Evolutionary conservation across 495 filamentous ascomycete species (phyloP).

Genomic region (Tuber melanosporum): DNA sequence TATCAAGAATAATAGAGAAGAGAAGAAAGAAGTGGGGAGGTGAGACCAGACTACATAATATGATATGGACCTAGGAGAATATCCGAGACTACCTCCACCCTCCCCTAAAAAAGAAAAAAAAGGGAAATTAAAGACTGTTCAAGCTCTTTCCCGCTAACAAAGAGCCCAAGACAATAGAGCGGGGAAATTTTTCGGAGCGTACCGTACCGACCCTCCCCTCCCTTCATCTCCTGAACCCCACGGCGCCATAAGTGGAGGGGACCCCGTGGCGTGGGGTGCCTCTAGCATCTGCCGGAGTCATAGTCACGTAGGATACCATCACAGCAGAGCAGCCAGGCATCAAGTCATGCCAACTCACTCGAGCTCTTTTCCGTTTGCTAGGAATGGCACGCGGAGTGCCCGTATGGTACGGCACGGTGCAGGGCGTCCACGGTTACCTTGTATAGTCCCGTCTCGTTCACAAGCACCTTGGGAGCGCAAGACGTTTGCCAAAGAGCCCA

Average conservation of each 20-base stretch:
- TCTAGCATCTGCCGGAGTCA: background rate
- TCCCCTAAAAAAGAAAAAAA: background rate
- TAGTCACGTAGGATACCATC: background rate
- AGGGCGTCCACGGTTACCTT: background rate
- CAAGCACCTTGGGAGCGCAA: background rate
- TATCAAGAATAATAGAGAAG: background rate
- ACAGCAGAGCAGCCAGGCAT: background rate
- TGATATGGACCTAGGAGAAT: background rate
- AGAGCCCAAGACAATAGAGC: background rate
- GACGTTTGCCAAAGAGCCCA: background rate
- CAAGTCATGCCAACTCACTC: background rate
- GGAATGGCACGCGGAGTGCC: background rate
- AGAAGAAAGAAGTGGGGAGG: background rate
- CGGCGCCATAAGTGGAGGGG: background rate
- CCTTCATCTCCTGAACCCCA: background rate
- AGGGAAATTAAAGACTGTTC: background rate
- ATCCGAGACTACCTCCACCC: background rate
- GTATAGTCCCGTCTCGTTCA: background rate
- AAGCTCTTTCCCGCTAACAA: background rate
- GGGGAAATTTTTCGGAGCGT: background rate
- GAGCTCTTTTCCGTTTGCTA: background rate
- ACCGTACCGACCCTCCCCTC: background rate
- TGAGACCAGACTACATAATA: background rate
- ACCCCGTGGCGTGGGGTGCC: background rate
- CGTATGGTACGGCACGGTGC: background rate